A percentile compares a stretch with the other conserved stretches of the same genome.
Evolutionary conservation across 2,329 filamentous ascomycete species (phyloP).

Genomic region (Phialophora verrucosa): DNA sequence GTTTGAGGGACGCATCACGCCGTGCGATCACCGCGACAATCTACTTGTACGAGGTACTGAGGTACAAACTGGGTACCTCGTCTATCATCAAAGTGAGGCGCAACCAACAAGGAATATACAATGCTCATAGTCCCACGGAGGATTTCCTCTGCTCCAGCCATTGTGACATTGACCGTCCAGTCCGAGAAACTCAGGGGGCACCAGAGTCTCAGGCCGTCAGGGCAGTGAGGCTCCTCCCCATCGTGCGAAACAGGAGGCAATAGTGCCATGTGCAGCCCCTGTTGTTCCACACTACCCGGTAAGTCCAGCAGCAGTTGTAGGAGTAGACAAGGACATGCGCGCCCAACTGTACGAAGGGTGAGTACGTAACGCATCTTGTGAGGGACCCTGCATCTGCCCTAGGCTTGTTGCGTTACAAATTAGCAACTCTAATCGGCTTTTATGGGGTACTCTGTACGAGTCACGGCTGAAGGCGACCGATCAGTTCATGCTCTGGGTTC

Average conservation of each 20-base stretch:
- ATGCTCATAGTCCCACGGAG: not conserved
- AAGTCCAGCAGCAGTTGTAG: not conserved
- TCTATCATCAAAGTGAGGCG: slow-evolving; percentile 8
- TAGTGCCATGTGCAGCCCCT: not conserved
- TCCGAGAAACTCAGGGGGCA: not conserved
- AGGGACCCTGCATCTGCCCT: not conserved
- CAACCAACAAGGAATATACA: slow-evolving; percentile 3
- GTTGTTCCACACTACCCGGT: not conserved
- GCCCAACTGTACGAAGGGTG: not conserved
- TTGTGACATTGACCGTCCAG: not conserved
- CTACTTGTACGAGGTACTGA: not conserved
- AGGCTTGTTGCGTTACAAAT: not conserved
- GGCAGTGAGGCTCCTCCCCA: not conserved
- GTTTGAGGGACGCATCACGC: not conserved
- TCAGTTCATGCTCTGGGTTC: not conserved
- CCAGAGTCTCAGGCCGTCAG: not conserved
- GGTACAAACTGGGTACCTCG: not conserved
- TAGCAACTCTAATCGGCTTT: not conserved
- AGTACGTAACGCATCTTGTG: not conserved
- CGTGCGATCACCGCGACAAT: slow-evolving; percentile 3
- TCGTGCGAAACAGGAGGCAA: not conserved
- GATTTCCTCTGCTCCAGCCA: not conserved
- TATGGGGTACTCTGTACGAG: too few species aligned
- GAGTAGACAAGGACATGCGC: not conserved
- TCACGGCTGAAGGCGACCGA: not conserved